Conservation (phyloP, 257 asterid genomes). For the Datura wrightii region DNA sequence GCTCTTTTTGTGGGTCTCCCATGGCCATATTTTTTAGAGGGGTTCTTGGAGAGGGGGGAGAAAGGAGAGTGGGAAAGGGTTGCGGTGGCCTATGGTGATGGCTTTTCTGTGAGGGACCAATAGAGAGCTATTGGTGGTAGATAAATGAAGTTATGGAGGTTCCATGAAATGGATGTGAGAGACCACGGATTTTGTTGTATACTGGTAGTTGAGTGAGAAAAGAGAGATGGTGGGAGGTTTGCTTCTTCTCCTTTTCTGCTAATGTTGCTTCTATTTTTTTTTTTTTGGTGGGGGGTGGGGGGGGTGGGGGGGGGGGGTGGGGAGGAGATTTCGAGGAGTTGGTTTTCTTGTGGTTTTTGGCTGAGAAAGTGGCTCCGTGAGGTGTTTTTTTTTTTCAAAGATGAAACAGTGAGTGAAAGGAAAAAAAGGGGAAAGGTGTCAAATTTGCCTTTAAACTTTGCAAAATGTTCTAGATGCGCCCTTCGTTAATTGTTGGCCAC, state of each 20-base stretch:
- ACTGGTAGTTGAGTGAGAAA: not conserved
- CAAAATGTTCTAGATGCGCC: not conserved
- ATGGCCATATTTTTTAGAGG: not conserved
- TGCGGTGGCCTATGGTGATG: not conserved
- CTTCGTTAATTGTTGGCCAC: not conserved
- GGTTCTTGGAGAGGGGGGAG: not conserved
- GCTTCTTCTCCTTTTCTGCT: not conserved
- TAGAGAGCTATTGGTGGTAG: not conserved
- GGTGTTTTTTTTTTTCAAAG: not conserved
- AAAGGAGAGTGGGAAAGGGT: not conserved
- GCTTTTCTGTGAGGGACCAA: not conserved
- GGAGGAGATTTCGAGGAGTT: not conserved
- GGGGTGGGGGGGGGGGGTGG: no score
- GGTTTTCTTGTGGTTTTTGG: not conserved
- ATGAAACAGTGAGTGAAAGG: slow-evolving; percentile 12
- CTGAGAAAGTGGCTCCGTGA: not conserved
- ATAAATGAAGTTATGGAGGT: not conserved
- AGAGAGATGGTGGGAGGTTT: not conserved
- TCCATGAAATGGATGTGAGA: not conserved
- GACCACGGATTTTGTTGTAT: not conserved
- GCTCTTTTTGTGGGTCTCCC: not conserved
- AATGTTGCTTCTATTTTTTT: not conserved
- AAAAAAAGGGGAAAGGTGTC: not conserved
- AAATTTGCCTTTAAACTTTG: not conserved
- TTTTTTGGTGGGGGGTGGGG: not conserved